Evolutionary conservation across 2,329 filamentous ascomycete species (phyloP), one percentile per base, ranked within the genome.

Genomic region (Thelonectria blattea): DNA sequence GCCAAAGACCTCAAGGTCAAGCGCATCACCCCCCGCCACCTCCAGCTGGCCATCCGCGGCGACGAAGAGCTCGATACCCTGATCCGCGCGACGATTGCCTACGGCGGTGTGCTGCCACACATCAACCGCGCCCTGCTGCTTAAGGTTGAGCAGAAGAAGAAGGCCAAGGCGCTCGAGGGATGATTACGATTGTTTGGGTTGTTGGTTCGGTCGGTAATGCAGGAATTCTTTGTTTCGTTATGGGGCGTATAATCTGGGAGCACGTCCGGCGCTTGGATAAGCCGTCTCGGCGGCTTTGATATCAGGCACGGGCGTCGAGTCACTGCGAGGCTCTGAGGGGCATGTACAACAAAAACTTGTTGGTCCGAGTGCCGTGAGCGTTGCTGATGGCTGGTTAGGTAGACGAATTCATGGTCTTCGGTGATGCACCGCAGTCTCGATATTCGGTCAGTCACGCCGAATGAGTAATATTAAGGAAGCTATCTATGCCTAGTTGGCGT

Each of bases 1-100:
- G 95, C 95, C 79, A 98, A 98, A 86, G 95, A 99, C 79, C 91
- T 98, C 76, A 99, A 98, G 82, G 95, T 98, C 82, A 99, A 98
- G 89, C 95, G 95, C 80, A 99, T 99, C 80, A 98, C 94, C 12
- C 95, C 95, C 58, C 93, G 95, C 78, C 95, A 99, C 79, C 83
- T 99, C 67, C 95, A 99, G 80, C 91, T 99, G 65, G 95, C 95
- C 72, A 99, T 99, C 76, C 93, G 95, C 74, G 95, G 95, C 75
- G 95, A 99, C 79, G 95, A 99, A 82, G 95, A 99, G 80, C 85
- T 99, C 71, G 95, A 99, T 78, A 98, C 93, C 22, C 85, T 99
- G 60, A 98, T 99, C 77, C 91, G 93, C 72, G 95, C 95, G 59
- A 99, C 95, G 65, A 99, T 99, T 74, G 95, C 95, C 62, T 98